Evolutionary conservation across 768 basidiomycete genomes (phyloP).

Genomic region (Tricholoma saponaceum): DNA sequence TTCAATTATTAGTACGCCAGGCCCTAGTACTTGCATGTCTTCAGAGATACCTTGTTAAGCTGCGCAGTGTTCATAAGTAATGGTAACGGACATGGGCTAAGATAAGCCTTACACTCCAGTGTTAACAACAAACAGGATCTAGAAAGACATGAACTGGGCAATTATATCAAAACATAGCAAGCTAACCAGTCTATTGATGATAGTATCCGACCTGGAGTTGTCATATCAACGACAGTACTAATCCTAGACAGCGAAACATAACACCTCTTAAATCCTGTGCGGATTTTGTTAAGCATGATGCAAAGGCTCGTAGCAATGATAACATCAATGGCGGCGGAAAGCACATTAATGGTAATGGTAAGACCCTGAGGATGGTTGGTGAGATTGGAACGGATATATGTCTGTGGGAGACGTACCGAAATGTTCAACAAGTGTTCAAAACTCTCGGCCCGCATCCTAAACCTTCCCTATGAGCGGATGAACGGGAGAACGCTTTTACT

Average conservation of each 20-base stretch:
- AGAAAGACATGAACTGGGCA: background rate
- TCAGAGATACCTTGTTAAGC: slow-evolving; percentile 32
- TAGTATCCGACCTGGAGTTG: slow-evolving; percentile 37
- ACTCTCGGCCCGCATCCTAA: no score
- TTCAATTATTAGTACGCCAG: background rate
- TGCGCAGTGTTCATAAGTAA: slow-evolving; percentile 7
- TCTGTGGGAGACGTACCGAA: no score
- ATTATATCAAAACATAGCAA: background rate
- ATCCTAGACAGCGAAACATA: background rate
- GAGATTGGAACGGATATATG: no score
- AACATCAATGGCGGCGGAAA: slow-evolving; percentile 42
- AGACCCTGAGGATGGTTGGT: slow-evolving; percentile 25
- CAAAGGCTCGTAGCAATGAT: slow-evolving; percentile 46
- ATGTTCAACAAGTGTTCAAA: no score
- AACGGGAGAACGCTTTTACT: no score
- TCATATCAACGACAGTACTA: no score
- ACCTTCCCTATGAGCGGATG: no score
- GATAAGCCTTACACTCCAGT: slow-evolving; percentile 38
- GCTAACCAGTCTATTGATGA: slow-evolving; percentile 45
- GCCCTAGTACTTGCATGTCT: background rate
- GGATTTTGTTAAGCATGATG: slow-evolving; percentile 37
- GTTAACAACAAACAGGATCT: slow-evolving; percentile 56
- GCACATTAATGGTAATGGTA: slow-evolving; percentile 46
- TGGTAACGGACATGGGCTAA: background rate
- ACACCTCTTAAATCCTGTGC: slow-evolving; percentile 48